Evolutionary conservation across 208 protist species (phyloP).

Genomic region (Perkinsela sp.): DNA sequence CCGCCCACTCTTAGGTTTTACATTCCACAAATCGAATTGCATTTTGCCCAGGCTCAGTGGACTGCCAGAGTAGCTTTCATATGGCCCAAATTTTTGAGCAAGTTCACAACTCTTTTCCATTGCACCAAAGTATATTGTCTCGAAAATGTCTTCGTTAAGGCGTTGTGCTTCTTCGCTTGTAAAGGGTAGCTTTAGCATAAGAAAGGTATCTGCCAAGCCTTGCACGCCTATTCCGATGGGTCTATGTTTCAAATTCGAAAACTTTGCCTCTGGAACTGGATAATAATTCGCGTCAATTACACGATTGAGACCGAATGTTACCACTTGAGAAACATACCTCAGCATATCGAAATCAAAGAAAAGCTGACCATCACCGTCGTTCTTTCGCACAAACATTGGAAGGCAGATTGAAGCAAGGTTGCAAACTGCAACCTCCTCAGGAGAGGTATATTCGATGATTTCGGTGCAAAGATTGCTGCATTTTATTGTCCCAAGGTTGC

Average conservation of each 20-base stretch:
- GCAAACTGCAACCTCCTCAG: slow-evolving; percentile 68
- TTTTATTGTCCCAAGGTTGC: slow-evolving; percentile 70
- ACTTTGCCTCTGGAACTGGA: slow-evolving; percentile 42
- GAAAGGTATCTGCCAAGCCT: slow-evolving; percentile 69
- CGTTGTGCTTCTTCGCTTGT: slow-evolving; percentile 25
- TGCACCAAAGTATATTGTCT: slow-evolving; percentile 69
- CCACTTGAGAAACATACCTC: slow-evolving; percentile 15
- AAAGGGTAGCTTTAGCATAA: slow-evolving; percentile 40
- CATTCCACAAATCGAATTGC: slow-evolving; percentile 70
- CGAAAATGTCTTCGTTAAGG: slow-evolving; percentile 71
- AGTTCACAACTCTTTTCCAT: slow-evolving; percentile 26
- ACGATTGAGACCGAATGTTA: slow-evolving; percentile 54
- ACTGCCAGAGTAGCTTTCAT: slow-evolving; percentile 17
- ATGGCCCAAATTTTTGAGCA: slow-evolving; percentile 29
- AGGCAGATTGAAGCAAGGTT: slow-evolving; percentile 71
- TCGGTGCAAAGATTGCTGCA: slow-evolving; percentile 70
- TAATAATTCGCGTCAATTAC: slow-evolving; percentile 78
- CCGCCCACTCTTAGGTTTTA: slow-evolving; percentile 7
- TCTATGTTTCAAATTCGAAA: slow-evolving; percentile 53
- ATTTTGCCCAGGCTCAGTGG: slow-evolving; percentile 45
- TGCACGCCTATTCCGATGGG: slow-evolving; percentile 75
- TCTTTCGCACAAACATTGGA: slow-evolving; percentile 31
- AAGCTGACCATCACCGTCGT: slow-evolving; percentile 4
- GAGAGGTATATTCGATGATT: slow-evolving; percentile 63
- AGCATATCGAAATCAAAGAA: slow-evolving; percentile 23